Base-by-base conservation (phyloP, 2,329 filamentous ascomycete genomes). In the Hypomyces perniciosus region DNA sequence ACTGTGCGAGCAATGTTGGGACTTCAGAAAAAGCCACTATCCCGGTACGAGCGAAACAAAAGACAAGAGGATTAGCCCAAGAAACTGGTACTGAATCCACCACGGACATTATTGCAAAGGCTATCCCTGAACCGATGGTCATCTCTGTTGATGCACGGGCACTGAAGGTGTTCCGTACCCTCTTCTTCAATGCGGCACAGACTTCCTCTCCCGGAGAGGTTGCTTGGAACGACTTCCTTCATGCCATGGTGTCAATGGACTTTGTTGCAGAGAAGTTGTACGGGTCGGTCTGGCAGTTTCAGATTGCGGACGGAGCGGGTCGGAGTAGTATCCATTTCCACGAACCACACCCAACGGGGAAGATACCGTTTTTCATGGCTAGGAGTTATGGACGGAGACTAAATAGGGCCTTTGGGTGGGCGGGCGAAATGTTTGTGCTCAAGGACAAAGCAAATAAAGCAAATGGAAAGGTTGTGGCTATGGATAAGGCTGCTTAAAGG, bases 261-360 rank as follows among this genome's bases (percentile, higher is more conserved):
- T 82, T 84, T 47, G 52, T 57, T 0, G 71, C 71, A 0, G 66
- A 80, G 62, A 83, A 84, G 63, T 68, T 83, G 0, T 81, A 82
- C 53, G 79, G 80, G 0, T 83, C 78, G 1, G 75, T 75, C 0
- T 85, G 81, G 81, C 76, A 81, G 8, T 84, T 84, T 54, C 68
- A 67, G n/a, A 75, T 74, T 3, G 61, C 60, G 5, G 57, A 56
- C 3, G 53, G 72, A 26, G 67, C 73, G 0, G 67, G 72, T 0
- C 65, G 72, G 37, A 62, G 73, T 4, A 72, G 70, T 28, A 84
- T 84, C 30, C 77, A 81, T 46, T 80, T 84, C 53, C 78, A 84
- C 54, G 79, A 83, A 57, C 80, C 81, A 2, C 79, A 84, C 61
- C 78, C 79, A 0, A 60, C 58, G 2, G 65, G 65, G 1, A 83